Evolutionary conservation across 441 rosid species (phyloP).

Genomic region (Gossypium trilobum): DNA sequence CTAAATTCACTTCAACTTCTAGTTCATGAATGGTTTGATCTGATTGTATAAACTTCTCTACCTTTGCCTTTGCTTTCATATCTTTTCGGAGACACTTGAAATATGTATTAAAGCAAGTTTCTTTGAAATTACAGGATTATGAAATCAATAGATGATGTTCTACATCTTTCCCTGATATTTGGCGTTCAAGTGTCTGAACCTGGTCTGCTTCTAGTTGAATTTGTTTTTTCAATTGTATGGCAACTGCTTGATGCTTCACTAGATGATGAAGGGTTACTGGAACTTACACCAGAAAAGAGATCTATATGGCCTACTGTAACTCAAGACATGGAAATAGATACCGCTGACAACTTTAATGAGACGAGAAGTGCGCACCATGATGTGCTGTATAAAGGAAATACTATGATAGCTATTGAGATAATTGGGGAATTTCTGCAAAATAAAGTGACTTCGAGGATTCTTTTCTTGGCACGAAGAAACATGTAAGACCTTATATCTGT

Average conservation of each 20-base stretch:
- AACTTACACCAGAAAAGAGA: conserved; percentile 47
- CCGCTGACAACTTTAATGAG: conserved; percentile 32
- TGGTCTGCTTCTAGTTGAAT: conserved; percentile 59
- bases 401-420: conserved; percentile 63
- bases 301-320: conserved; percentile 50
- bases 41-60: not conserved
- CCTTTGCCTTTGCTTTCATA: conserved; percentile 1
- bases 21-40: not conserved
- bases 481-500: conserved; percentile 42
- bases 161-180: conserved; percentile 73
- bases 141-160: conserved; percentile 62
- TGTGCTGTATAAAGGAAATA: conserved; percentile 49
- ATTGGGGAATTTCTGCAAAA: conserved; percentile 65
- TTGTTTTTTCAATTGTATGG: conserved; percentile 66
- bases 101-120: conserved; percentile 6
- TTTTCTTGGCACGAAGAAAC: conserved; percentile 65
- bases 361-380: conserved; percentile 47
- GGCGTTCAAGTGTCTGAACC: conserved; percentile 54
- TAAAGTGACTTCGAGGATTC: conserved; percentile 65
- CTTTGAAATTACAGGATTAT: conserved; percentile 54
- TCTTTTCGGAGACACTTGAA: not conserved
- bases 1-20: not conserved
- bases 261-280: conserved; percentile 83
- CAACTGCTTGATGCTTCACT: conserved; percentile 88
- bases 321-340: conserved; percentile 60